phyloP scores from a whole-genome alignment of 2,329 filamentous ascomycete genomes.

The Trematosphaeria pertusa region DNA sequence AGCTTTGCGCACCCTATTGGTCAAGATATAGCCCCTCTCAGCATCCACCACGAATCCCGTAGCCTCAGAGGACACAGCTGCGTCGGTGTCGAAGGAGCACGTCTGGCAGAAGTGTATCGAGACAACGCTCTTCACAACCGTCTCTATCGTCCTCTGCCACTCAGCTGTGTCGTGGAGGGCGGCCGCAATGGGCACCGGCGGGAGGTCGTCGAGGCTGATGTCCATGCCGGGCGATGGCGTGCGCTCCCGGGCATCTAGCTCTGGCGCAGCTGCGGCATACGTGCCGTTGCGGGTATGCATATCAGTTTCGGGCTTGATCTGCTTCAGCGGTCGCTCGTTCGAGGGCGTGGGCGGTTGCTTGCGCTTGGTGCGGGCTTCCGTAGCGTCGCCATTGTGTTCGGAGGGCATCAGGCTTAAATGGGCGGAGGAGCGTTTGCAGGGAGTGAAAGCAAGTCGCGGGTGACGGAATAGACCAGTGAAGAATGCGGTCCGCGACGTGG shows the following conservation, averaged over 20 bases:
- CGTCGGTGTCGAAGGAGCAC: conserved; percentile 96
- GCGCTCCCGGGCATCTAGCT: conserved; percentile 25
- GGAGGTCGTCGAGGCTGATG: conserved; percentile 53
- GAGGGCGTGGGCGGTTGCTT: conserved; percentile 61
- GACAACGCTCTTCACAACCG: conserved; percentile 92
- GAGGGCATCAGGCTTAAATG: conserved; percentile 41
- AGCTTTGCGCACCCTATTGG: conserved; percentile 50
- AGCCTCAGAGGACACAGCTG: conserved; percentile 90
- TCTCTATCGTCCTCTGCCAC: conserved; percentile 96
- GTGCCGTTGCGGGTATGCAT: conserved; percentile 47
- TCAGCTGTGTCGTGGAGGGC: conserved; percentile 72
- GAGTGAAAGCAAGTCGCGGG: conserved; percentile 6
- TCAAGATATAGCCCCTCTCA: conserved; percentile 74
- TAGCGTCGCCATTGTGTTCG: conserved; percentile 58
- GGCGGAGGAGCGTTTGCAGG: conserved; percentile 5
- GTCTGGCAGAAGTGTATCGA: conserved; percentile 99
- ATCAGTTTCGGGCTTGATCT: conserved; percentile 58
- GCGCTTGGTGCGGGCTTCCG: conserved; percentile 59
- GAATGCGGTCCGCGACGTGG: conserved; percentile 10
- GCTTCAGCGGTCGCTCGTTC: conserved; percentile 62
- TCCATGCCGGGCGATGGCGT: conserved; percentile 34
- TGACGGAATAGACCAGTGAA: conserved; percentile 7
- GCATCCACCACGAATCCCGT: conserved; percentile 98
- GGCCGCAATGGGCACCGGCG: conserved; percentile 48
- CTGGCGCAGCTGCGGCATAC: conserved; percentile 26